Evolutionary conservation across 2,329 filamentous ascomycete species (phyloP).

Genomic region (Penicillium glabrum): DNA sequence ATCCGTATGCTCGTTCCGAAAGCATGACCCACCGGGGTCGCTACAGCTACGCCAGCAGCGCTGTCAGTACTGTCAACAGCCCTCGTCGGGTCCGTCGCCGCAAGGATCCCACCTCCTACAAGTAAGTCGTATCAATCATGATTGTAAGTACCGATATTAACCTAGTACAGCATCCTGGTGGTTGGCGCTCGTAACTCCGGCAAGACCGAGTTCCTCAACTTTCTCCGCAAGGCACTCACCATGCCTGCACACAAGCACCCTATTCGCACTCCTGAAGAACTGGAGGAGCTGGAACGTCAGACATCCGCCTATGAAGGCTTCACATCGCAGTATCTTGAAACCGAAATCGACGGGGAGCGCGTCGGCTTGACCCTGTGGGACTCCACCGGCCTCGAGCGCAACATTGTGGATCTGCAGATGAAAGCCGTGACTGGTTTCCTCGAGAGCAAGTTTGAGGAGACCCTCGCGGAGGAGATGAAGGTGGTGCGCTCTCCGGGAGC

Average conservation of each 20-base stretch:
- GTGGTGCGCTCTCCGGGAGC: slow-evolving; percentile 89
- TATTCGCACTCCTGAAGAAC: slow-evolving; percentile 57
- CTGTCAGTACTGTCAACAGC: slow-evolving; percentile 87
- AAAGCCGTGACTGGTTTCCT: slow-evolving; percentile 88
- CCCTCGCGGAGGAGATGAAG: slow-evolving; percentile 96
- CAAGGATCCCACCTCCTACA: slow-evolving; percentile 97
- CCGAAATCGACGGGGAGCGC: slow-evolving; percentile 88
- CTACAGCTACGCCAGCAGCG: slow-evolving; percentile 93
- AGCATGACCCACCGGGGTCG: slow-evolving; percentile 97
- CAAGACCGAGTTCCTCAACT: slow-evolving; percentile 96
- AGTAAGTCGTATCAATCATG: slow-evolving; percentile 60
- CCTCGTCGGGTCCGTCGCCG: slow-evolving; percentile 87
- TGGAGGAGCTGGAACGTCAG: slow-evolving; percentile 53
- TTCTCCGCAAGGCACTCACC: slow-evolving; percentile 82
- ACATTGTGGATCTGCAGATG: slow-evolving; percentile 89
- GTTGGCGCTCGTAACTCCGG: slow-evolving; percentile 84
- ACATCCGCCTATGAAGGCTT: slow-evolving; percentile 66
- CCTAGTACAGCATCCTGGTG: slow-evolving; percentile 70
- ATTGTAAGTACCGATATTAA: background rate
- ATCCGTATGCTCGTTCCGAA: slow-evolving; percentile 80
- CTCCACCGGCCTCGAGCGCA: slow-evolving; percentile 91
- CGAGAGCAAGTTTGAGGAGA: slow-evolving; percentile 98
- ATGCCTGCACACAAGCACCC: slow-evolving; percentile 76
- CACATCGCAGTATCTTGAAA: slow-evolving; percentile 86
- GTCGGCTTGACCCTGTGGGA: slow-evolving; percentile 96